Base-by-base conservation (phyloP, 176 grass and related monocot genomes). In the Eragrostis curvula region DNA sequence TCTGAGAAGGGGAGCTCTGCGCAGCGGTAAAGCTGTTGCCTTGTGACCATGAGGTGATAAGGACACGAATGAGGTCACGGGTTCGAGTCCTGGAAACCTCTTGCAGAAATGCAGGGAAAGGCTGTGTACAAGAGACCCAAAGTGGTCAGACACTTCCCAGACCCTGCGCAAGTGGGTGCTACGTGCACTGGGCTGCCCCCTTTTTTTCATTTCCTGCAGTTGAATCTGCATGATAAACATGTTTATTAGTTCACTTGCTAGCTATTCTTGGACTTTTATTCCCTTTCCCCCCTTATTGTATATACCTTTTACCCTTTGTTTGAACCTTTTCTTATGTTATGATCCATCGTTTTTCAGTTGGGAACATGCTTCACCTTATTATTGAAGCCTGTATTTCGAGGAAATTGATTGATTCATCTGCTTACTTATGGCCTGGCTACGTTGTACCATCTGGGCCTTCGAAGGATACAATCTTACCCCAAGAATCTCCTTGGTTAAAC, bases 301-400 rank as follows among this genome's bases (percentile, higher is more conserved):
- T 80, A 51, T 60, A 43, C 52, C 12, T 71, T 77, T n/a, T 36
- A 61, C 42, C n/a, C n/a, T 13, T 81, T n/a, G 10, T 79, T 65
- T 67, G 14, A 51, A 42, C 48, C 14, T 21, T 66, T 70, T 48
- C 25, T 50, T 39, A 24, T 61, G 17, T 68, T 74, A 78, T 21
- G 6, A 87, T 84, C 20, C 46, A 39, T 71, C 44, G 14, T 42
- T 87, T 83, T 90, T 75, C 87, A 99, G 96, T 76, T 88, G 96
- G 93, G 36, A 99, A 90, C 72, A 99, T 99, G 89, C 82, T 95
- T 68, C 93, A 99, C 81, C 92, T 99, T 83, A 96, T 99, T 87
- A 81, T 99, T 69, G 96, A 99, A 84, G 92, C 96, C 42, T 96
- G 96, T 76, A 99, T 99, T 60, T 92, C 96, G 9, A 99, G 96